These are phyloP conservation scores for Talinum fruticosum DNA, from an alignment of 148 eudicot species.

Conservation along the genomic window DNA sequence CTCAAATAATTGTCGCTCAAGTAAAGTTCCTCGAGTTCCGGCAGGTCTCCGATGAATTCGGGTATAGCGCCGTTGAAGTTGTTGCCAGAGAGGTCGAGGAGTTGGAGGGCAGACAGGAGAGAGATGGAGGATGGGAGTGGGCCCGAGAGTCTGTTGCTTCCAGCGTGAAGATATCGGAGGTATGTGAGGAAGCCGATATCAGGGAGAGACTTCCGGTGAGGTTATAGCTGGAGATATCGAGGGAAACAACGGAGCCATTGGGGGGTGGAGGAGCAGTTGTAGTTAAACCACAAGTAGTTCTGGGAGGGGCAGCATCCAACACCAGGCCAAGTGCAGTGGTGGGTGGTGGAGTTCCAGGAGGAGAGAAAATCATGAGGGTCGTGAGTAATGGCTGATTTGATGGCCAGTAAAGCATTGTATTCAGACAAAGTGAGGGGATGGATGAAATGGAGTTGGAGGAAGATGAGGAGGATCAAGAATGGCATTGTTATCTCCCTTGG, in stretches of 20 bases:
- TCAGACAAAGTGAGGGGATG: conserved; percentile 36
- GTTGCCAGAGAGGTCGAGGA: conserved; percentile 68
- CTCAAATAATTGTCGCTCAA: too few species aligned
- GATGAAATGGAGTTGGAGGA: conserved; percentile 22
- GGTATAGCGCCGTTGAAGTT: too few species aligned
- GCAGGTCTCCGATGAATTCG: too few species aligned
- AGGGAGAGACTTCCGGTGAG: conserved; percentile 62
- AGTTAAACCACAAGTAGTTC: too few species aligned
- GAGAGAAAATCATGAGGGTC: conserved; percentile 52
- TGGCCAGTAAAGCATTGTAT: conserved; percentile 46
- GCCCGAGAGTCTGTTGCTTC: conserved; percentile 50
- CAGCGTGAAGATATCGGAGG: conserved; percentile 46
- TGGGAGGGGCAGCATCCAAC: too few species aligned
- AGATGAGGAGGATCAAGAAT: conserved; percentile 26
- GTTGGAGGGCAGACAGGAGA: conserved; percentile 32
- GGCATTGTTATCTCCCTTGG: too few species aligned
- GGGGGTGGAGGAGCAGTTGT: conserved; percentile 27
- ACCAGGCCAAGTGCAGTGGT: conserved; percentile 61
- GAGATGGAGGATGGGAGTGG: conserved; percentile 45
- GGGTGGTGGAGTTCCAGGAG: conserved; percentile 51
- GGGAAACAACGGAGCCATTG: conserved; percentile 33
- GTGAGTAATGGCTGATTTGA: conserved; percentile 53
- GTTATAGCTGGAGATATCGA: conserved; percentile 47
- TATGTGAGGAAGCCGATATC: conserved; percentile 35
- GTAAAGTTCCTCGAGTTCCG: too few species aligned